phyloP scores from a whole-genome alignment of 495 filamentous ascomycete genomes.

The Tetracladium setigerum region DNA sequence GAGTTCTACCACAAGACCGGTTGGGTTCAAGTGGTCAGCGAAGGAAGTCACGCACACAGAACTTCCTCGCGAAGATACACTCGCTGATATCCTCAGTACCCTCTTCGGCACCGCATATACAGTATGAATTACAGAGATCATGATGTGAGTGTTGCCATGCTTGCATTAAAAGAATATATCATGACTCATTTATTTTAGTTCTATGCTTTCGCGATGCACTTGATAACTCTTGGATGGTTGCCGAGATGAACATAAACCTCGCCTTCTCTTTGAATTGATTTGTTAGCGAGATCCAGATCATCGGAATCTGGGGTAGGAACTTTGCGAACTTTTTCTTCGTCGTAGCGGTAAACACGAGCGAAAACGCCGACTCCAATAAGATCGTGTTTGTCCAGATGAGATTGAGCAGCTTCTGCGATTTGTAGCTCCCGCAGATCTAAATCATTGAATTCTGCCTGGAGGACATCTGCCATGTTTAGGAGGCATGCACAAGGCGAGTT shows the following conservation, averaged over 20 bases:
- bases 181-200: too few relatives aligned
- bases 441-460: too few relatives aligned
- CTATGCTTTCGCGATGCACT: slow-evolving; percentile 4
- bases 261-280: slow-evolving; percentile 3
- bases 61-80: too few relatives aligned
- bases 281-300: background rate
- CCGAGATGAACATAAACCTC: background rate
- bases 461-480: too few relatives aligned
- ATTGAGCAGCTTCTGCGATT: too few relatives aligned
- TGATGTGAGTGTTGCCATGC: too few relatives aligned
- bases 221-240: background rate
- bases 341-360: background rate
- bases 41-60: slow-evolving; percentile 2
- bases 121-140: too few relatives aligned
- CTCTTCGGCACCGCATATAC: too few relatives aligned
- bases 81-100: too few relatives aligned
- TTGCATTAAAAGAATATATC: too few relatives aligned
- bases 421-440: too few relatives aligned
- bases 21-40: slow-evolving; percentile 1
- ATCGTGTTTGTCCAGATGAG: background rate
- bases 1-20: background rate
- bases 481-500: too few relatives aligned
- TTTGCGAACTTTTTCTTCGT: background rate
- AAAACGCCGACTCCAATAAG: slow-evolving; percentile 1
- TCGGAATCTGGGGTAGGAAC: slow-evolving; percentile 1